Conservation (phyloP, 192 early-diverging fungal species). For the Backusella westeae region DNA sequence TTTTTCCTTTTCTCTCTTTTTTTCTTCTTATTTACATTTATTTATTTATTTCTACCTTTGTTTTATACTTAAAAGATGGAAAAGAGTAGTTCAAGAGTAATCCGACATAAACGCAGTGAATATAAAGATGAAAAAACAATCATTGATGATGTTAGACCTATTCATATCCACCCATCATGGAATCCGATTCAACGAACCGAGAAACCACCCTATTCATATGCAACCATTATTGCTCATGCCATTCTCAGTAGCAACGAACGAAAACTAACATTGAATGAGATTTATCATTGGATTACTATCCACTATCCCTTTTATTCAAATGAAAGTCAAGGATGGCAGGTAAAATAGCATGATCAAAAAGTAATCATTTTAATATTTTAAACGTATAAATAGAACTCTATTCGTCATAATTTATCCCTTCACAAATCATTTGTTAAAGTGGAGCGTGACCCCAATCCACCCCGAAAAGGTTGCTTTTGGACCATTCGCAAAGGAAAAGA, state of each 20-base stretch:
- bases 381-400: slow-evolving; percentile 71
- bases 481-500: slow-evolving; percentile 37
- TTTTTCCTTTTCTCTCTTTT: not conserved
- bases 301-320: slow-evolving; percentile 71
- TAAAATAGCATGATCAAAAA: slow-evolving; percentile 25
- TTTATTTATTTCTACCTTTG: not conserved
- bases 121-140: not conserved
- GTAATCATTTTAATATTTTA: not conserved
- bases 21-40: not conserved
- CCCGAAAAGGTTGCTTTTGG: slow-evolving; percentile 67
- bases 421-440: slow-evolving; percentile 78
- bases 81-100: not conserved
- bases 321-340: slow-evolving; percentile 76
- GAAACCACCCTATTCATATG: slow-evolving; percentile 78
- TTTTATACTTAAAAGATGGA: not conserved
- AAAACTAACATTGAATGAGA: slow-evolving; percentile 74
- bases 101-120: slow-evolving; percentile 9
- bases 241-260: slow-evolving; percentile 56
- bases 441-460: slow-evolving; percentile 52
- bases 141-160: not conserved
- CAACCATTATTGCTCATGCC: slow-evolving; percentile 78
- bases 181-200: slow-evolving; percentile 27
- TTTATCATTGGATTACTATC: slow-evolving; percentile 76
- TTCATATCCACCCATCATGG: slow-evolving; percentile 23
- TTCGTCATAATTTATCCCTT: slow-evolving; percentile 84